A percentile compares a stretch with the other conserved stretches of the same genome.
phyloP scores from a whole-genome alignment of 495 filamentous ascomycete species.

The Aeminium ludgeri region DNA sequence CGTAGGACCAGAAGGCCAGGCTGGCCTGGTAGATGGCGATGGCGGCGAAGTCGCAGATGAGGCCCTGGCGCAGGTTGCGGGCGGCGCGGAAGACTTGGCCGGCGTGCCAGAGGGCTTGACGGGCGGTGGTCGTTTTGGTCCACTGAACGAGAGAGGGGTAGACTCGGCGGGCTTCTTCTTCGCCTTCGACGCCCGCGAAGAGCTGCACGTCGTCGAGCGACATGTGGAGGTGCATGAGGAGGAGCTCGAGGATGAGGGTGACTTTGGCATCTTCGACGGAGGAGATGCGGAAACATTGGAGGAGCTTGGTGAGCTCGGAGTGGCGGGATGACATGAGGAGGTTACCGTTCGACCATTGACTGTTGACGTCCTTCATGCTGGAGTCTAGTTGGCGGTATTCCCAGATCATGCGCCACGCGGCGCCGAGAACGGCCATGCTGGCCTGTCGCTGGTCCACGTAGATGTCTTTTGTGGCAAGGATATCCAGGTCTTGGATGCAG shows the following conservation, averaged over 20 bases:
- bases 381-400: constrained; percentile 42
- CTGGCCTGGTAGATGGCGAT: constrained; percentile 44
- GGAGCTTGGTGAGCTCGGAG: constrained; percentile 31
- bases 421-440: constrained; percentile 36
- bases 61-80: constrained; percentile 29
- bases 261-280: constrained; percentile 24
- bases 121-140: constrained; percentile 33
- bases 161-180: constrained; percentile 39
- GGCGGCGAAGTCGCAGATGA: constrained; percentile 41
- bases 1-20: constrained; percentile 44
- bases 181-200: constrained; percentile 45
- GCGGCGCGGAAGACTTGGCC: constrained; percentile 43
- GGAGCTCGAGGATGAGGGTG: constrained; percentile 35
- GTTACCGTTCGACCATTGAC: constrained; percentile 28
- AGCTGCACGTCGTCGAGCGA: constrained; percentile 48
- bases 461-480: constrained; percentile 25
- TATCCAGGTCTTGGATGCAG: constrained; percentile 34
- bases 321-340: constrained; percentile 35
- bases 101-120: constrained; percentile 45
- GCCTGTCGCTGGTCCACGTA: constrained; percentile 35
- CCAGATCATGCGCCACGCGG: constrained; percentile 39
- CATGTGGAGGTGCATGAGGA: constrained; percentile 43
- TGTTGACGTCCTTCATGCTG: constrained; percentile 24
- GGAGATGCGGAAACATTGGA: constrained; percentile 31
- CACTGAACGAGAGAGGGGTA: constrained; percentile 37